Evolutionary conservation across 164 flowering plant genomes (phyloP).

Genomic region (Dillenia suffruticosa): DNA sequence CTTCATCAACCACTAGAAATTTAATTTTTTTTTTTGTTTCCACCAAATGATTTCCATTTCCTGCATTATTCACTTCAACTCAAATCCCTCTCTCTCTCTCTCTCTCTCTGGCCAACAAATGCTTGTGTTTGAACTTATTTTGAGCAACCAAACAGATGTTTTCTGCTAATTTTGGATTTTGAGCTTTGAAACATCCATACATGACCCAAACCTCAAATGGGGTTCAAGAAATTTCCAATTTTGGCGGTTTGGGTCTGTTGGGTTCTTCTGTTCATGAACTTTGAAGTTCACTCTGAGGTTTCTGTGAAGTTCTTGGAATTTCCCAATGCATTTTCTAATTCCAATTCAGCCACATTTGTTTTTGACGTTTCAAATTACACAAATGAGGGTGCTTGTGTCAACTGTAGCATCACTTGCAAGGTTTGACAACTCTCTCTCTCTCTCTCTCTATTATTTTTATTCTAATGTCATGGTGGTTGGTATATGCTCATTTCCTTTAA

Average conservation of each 20-base stretch:
- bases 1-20: conserved; percentile 25
- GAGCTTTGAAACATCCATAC: conserved; percentile 4
- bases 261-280: conserved; percentile 33
- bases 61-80: conserved; percentile 2
- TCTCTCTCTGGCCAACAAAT: conserved; percentile 1
- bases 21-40: conserved; percentile 3
- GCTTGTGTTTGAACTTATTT: conserved; percentile 1
- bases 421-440: conserved; percentile 27
- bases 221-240: conserved; percentile 19
- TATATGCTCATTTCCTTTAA: not conserved
- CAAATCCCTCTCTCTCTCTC: conserved; percentile 4
- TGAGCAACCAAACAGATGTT: conserved; percentile 9
- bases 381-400: conserved; percentile 32
- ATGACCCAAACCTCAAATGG: conserved; percentile 28
- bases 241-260: conserved; percentile 39
- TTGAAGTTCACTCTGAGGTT: conserved; percentile 26
- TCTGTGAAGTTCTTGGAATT: conserved; percentile 52
- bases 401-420: conserved; percentile 72
- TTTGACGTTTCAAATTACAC: conserved; percentile 51
- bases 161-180: conserved; percentile 1
- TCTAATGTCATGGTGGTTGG: too few relatives aligned
- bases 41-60: conserved; percentile 2
- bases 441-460: not conserved
- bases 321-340: conserved; percentile 47
- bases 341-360: conserved; percentile 49